phyloP scores from a whole-genome alignment of 176 grass and related monocot genomes.

The Echinochloa phyllopogon region DNA sequence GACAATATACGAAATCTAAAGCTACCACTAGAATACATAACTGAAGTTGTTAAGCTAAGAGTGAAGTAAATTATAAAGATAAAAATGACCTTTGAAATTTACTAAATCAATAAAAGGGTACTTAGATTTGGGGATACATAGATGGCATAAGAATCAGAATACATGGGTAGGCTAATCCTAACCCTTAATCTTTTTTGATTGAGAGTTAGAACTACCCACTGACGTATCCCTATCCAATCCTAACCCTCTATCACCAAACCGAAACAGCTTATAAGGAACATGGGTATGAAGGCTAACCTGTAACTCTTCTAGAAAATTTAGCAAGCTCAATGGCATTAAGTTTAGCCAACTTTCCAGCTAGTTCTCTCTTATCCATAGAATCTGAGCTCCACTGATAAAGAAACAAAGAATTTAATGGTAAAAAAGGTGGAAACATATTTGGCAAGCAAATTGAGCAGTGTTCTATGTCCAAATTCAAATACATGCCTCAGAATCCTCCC shows the following conservation, averaged over 20 bases:
- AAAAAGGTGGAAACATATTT: slow-evolving; percentile 28
- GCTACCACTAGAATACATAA: slow-evolving; percentile 17
- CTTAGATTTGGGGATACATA: neutral
- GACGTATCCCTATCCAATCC: neutral
- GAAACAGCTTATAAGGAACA: slow-evolving; percentile 8
- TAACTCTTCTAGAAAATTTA: slow-evolving; percentile 93
- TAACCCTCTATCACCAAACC: neutral
- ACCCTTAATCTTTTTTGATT: neutral
- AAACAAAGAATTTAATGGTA: slow-evolving; percentile 38
- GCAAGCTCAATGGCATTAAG: slow-evolving; percentile 96
- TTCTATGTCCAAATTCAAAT: slow-evolving; percentile 31
- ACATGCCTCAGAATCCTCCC: slow-evolving; percentile 87
- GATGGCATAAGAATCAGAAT: neutral
- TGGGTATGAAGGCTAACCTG: slow-evolving; percentile 50
- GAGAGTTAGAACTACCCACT: neutral
- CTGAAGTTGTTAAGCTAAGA: slow-evolving; percentile 29
- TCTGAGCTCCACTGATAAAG: slow-evolving; percentile 79
- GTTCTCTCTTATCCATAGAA: slow-evolving; percentile 86
- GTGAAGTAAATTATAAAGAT: slow-evolving; percentile 17
- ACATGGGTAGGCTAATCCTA: neutral
- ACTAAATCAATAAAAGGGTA: neutral
- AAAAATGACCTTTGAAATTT: slow-evolving; percentile 22
- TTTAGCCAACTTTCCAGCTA: slow-evolving; percentile 97
- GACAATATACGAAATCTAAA: slow-evolving; percentile 22
- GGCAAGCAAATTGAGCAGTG: slow-evolving; percentile 23